Evolutionary conservation across 768 basidiomycete species (phyloP).

Genomic region (Leccinum obscurum): DNA sequence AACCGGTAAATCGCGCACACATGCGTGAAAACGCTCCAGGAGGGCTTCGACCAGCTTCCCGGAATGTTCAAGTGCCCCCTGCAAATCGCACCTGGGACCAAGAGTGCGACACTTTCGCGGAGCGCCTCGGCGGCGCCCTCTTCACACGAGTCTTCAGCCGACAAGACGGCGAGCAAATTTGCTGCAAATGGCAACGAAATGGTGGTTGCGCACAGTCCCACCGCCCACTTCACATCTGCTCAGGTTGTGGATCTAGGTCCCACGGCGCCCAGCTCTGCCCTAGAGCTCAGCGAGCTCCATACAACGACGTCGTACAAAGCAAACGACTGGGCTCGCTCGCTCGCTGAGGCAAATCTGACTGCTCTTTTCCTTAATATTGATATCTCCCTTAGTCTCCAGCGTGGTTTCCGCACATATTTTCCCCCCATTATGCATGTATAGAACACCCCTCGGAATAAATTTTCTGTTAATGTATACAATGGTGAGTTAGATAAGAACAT

Average conservation of each 20-base stretch:
- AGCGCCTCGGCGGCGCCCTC: slow-evolving; percentile 2
- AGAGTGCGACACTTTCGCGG: no score
- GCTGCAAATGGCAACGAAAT: slow-evolving; percentile 5
- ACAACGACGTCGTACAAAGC: slow-evolving; percentile 8
- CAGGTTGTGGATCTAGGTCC: slow-evolving; percentile 1
- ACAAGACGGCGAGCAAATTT: slow-evolving; percentile 11
- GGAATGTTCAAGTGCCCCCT: neutral
- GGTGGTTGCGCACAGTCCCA: slow-evolving; percentile 3
- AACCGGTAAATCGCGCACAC: neutral
- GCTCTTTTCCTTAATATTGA: neutral
- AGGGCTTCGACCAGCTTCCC: neutral
- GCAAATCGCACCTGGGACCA: neutral
- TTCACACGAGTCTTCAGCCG: neutral
- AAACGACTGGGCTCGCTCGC: slow-evolving; percentile 4
- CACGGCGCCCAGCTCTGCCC: slow-evolving; percentile 10
- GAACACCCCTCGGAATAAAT: no score
- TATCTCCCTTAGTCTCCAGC: neutral
- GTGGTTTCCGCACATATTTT: slow-evolving; percentile 5
- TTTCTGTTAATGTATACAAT: no score
- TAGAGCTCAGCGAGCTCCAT: neutral
- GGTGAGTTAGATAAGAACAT: neutral
- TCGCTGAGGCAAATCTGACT: neutral
- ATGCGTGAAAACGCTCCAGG: neutral
- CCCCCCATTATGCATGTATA: no score
- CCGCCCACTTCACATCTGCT: slow-evolving; percentile 7